Evolutionary conservation across 352 stramenopile species (phyloP).

Genomic region (Phytophthora pseudosyringae): DNA sequence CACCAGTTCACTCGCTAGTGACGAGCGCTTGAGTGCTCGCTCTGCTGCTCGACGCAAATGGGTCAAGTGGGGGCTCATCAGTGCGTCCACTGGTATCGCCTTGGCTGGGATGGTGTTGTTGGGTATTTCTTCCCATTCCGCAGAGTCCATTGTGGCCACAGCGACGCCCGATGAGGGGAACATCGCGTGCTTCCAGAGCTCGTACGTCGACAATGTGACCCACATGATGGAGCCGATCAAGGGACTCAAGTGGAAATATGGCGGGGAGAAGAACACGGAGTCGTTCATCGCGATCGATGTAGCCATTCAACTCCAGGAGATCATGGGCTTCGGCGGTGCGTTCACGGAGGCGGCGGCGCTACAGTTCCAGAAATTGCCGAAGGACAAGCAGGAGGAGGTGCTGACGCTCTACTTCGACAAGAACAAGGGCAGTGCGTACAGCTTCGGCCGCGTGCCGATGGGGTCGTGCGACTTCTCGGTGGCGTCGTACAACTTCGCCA

Average conservation of each 20-base stretch:
- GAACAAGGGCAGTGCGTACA: conserved; percentile 79
- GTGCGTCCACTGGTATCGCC: conserved; percentile 13
- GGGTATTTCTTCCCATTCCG: conserved; percentile 12
- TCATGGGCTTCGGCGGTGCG: conserved; percentile 90
- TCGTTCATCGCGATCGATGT: conserved; percentile 63
- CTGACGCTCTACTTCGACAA: conserved; percentile 89
- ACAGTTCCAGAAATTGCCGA: conserved; percentile 84
- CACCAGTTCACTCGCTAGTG: conserved; percentile 39
- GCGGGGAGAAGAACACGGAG: conserved; percentile 7
- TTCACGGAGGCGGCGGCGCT: conserved; percentile 91
- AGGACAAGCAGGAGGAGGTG: conserved; percentile 79
- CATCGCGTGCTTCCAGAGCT: conserved; percentile 70
- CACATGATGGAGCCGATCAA: conserved; percentile 71
- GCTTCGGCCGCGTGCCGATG: conserved; percentile 90
- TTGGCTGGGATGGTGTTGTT: conserved; percentile 1
- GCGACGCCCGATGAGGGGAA: conserved; percentile 5
- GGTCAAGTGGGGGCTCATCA: conserved; percentile 35
- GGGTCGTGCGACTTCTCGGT: conserved; percentile 90
- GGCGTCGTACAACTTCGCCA: conserved; percentile 88
- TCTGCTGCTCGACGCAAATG: conserved; percentile 18
- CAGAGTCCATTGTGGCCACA: conserved; percentile 8
- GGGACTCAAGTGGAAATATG: conserved; percentile 48
- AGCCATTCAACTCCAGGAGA: conserved; percentile 66
- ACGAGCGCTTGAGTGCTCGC: conserved; percentile 28
- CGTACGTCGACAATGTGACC: conserved; percentile 56